A percentile compares a stretch with the other conserved stretches of the same genome.
These are phyloP conservation scores for Trypanosoma theileri DNA, from an alignment of 208 protist genomes.

Conservation along the genomic window DNA sequence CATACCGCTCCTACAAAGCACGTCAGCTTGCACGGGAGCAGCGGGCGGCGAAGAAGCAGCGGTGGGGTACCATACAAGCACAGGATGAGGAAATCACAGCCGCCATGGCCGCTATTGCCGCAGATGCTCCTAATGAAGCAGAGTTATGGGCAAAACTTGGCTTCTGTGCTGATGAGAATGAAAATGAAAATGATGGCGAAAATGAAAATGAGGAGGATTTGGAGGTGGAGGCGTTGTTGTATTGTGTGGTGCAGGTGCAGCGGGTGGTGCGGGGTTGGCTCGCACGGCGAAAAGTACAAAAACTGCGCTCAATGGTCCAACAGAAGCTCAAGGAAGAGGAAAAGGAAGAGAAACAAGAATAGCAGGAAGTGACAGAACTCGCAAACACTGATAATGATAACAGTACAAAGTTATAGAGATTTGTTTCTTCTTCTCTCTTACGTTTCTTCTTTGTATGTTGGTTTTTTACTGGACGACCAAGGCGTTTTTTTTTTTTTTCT, in stretches of 20 bases:
- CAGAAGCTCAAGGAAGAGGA: constrained; percentile 1
- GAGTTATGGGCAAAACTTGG: constrained; percentile 23
- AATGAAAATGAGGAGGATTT: background rate
- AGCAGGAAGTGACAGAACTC: background rate
- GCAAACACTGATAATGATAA: too few relatives aligned
- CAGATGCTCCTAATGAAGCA: background rate
- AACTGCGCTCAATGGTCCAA: constrained; percentile 5
- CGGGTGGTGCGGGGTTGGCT: constrained; percentile 8
- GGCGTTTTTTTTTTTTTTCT: constrained; percentile 7
- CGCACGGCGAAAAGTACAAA: constrained; percentile 5
- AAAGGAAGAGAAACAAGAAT: constrained; percentile 9
- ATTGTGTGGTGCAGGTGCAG: constrained; percentile 15
- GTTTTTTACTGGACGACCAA: too few relatives aligned
- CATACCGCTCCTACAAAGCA: constrained; percentile 21
- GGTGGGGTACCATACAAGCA: constrained; percentile 26
- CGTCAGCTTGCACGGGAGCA: constrained; percentile 9
- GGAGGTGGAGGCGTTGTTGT: constrained; percentile 4
- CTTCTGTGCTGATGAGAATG: constrained; percentile 14
- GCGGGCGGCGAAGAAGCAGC: constrained; percentile 20
- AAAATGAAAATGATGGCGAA: background rate
- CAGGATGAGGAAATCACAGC: constrained; percentile 30
- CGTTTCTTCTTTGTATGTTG: too few relatives aligned
- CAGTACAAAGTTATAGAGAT: background rate
- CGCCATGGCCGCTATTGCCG: constrained; percentile 23
- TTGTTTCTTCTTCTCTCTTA: constrained; percentile 9